phyloP scores from a whole-genome alignment of 2,329 filamentous ascomycete species.

The Oidium heveae region DNA sequence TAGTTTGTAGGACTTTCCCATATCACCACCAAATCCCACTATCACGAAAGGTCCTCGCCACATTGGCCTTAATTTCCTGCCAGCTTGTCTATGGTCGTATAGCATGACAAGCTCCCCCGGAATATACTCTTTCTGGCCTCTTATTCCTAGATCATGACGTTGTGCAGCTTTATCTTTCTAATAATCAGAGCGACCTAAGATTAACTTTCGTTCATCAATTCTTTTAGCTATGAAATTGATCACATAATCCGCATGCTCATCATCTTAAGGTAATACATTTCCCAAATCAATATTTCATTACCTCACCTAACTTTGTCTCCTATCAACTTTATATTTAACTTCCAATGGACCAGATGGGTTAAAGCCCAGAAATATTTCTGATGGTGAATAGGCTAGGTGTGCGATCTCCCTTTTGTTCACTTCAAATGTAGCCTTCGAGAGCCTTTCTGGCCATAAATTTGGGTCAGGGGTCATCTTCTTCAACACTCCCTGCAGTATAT shows the following conservation, averaged over 20 bases:
- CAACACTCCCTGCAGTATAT: neutral
- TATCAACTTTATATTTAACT: neutral
- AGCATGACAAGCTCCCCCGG: neutral
- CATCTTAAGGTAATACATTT: neutral
- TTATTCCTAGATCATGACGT: neutral
- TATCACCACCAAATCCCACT: neutral
- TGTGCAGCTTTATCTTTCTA: neutral
- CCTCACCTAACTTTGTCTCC: neutral
- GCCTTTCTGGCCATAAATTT: neutral
- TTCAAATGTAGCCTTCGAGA: neutral
- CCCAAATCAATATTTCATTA: neutral
- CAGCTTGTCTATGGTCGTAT: neutral
- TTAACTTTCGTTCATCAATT: neutral
- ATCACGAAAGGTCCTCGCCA: constrained; percentile 1
- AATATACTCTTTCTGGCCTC: neutral
- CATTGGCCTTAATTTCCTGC: neutral
- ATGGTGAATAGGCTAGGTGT: neutral
- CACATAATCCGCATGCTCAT: neutral
- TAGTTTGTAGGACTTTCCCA: neutral
- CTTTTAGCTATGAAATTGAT: neutral
- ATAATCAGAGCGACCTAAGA: neutral
- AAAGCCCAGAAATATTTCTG: too few relatives aligned
- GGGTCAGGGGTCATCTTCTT: neutral
- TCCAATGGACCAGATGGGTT: neutral
- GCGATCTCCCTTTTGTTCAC: neutral